Conservation (phyloP, 2,329 filamentous ascomycete species). For the Aspergillus felis region DNA sequence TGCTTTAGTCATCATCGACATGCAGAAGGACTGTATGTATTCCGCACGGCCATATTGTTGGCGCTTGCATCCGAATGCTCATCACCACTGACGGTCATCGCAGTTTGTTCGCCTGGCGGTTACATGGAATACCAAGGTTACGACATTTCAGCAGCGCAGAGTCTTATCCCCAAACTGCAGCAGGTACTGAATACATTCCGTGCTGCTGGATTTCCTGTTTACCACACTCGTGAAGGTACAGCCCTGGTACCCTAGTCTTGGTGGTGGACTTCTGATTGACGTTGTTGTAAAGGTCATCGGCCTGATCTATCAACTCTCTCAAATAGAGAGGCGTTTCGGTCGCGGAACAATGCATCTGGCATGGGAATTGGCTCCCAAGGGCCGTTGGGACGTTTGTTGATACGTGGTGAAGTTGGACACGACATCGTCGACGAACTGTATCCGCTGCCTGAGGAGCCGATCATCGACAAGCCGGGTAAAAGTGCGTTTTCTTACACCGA, state of each 20-base stretch:
- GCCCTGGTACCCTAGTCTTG: background rate
- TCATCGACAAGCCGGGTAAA: conserved; percentile 54
- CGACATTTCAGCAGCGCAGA: conserved; percentile 38
- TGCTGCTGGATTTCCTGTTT: conserved; percentile 39
- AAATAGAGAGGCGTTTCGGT: conserved; percentile 51
- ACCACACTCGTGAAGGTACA: conserved; percentile 45
- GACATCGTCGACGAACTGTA: conserved; percentile 54
- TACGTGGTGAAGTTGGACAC: conserved; percentile 57
- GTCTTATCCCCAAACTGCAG: conserved; percentile 40
- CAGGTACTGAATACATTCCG: conserved; percentile 38
- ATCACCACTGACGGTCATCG: conserved; percentile 5
- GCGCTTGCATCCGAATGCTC: background rate
- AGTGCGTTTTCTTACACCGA: conserved; percentile 54
- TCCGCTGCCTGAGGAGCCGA: conserved; percentile 45
- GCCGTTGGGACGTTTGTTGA: conserved; percentile 55
- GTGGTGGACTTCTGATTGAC: background rate
- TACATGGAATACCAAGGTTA: conserved; percentile 46
- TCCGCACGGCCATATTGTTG: background rate
- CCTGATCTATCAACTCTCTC: conserved; percentile 55
- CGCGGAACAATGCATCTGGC: conserved; percentile 48
- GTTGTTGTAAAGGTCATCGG: conserved; percentile 37
- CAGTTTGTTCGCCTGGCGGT: conserved; percentile 42
- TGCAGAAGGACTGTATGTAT: conserved; percentile 46
- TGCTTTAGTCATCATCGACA: conserved; percentile 46
- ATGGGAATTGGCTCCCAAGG: conserved; percentile 52